A percentile compares a stretch with the other conserved stretches of the same genome.
Conservation (phyloP, 1,284 basidiomycete species). For the Fomitopsis pinicola region DNA sequence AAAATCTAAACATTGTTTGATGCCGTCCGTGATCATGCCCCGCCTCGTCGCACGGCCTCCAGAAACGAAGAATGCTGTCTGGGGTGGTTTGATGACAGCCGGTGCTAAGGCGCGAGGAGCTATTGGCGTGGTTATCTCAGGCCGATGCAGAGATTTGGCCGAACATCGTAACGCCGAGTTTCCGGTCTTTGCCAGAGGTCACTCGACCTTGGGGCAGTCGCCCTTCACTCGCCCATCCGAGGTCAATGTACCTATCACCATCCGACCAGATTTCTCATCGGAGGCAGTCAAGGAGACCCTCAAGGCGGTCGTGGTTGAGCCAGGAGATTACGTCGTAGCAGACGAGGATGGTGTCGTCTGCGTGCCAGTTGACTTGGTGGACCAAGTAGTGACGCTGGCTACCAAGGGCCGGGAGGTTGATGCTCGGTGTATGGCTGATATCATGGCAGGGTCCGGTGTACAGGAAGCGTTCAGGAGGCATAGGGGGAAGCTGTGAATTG, state of each 20-base stretch:
- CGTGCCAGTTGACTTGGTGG: constrained; percentile 57
- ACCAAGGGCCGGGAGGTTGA: constrained; percentile 65
- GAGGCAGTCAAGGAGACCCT: constrained; percentile 33
- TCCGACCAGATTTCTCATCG: constrained; percentile 40
- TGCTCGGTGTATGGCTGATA: constrained; percentile 72
- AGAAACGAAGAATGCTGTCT: constrained; percentile 83
- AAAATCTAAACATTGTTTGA: neutral
- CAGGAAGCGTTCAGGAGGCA: constrained; percentile 76
- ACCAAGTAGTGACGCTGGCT: constrained; percentile 60
- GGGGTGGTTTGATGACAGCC: constrained; percentile 91
- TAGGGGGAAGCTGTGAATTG: constrained; percentile 41
- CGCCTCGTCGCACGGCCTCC: constrained; percentile 1
- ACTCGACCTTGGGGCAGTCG: constrained; percentile 85
- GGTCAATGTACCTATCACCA: constrained; percentile 70
- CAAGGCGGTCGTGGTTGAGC: constrained; percentile 56
- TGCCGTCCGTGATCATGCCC: neutral
- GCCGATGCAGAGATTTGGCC: constrained; percentile 77
- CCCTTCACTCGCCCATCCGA: constrained; percentile 84
- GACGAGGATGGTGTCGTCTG: constrained; percentile 92
- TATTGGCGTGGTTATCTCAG: constrained; percentile 77
- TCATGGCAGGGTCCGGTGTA: constrained; percentile 71
- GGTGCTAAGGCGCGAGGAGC: constrained; percentile 70
- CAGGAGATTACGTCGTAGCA: constrained; percentile 82
- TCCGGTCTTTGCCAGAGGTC: constrained; percentile 76
- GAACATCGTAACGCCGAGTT: constrained; percentile 73